A percentile compares a stretch with the other conserved stretches of the same genome.
Evolutionary conservation across 2,329 filamentous ascomycete genomes (phyloP).

Genomic region (Aspergillus transmontanensis): DNA sequence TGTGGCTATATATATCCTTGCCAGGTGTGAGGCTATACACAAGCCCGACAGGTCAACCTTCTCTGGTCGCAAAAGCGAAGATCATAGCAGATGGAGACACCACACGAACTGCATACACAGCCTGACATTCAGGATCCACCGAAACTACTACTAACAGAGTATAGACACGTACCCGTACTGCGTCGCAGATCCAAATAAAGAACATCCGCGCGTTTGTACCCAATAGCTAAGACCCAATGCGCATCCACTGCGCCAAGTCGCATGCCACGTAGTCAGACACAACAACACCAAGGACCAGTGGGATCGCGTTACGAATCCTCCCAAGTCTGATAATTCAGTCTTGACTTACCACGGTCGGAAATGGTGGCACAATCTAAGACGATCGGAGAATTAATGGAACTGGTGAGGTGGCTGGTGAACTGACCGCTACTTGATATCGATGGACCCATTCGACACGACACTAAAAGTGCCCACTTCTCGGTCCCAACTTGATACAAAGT

Average conservation of each 20-base stretch:
- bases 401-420: background rate
- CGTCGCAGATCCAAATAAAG: background rate
- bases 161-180: background rate
- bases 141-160: background rate
- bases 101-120: background rate
- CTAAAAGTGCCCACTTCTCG: background rate
- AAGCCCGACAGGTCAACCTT: background rate
- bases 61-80: background rate
- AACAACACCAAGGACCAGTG: background rate
- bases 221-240: background rate
- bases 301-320: background rate
- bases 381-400: background rate
- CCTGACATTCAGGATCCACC: background rate
- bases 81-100: background rate
- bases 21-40: background rate
- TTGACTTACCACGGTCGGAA: background rate
- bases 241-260: background rate
- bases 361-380: background rate
- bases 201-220: background rate
- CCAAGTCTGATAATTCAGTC: background rate
- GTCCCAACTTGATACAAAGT: background rate
- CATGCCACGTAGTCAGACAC: slow-evolving; percentile 4
- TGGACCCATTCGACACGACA: background rate
- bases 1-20: background rate
- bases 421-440: slow-evolving; percentile 3